Base-by-base conservation (phyloP, 306 rosid genomes). In the Lathyrus tuberosus region DNA sequence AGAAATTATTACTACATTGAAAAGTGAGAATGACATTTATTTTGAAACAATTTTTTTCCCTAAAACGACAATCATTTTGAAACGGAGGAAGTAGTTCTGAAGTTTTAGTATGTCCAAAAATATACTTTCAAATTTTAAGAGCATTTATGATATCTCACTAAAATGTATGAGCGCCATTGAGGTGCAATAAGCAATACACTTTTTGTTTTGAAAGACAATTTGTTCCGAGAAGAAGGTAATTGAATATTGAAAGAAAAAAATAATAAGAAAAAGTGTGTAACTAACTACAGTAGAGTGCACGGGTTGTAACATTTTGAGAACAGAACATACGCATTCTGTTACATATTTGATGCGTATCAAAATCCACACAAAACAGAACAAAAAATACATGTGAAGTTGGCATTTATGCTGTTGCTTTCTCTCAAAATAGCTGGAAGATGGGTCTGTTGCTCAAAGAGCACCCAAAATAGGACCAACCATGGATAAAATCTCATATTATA, bases 401-500 rank as follows among this genome's bases (percentile, higher is more conserved):
- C 81, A 62, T 33, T 81, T 81, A 84, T 72, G 73, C 62, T 71
- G 71, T 65, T 48, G 76, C 72, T 73, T 35, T 42, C 83, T 20
- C 73, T 73, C 68, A 52, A 71, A 37, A 69, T 62, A 76, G 83
- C 82, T 81, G 79, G 78, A 54, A 18, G 38, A 63, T 46, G 68
- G 87, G 79, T 56, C 74, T 66, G 57, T 71, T 48, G 9, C 63
- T 61, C 76, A 69, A 51, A 22, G 37, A 62, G 70, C 72, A 48
- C 76, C 76, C 54, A 57, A 17, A 31, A 57, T 57, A 57, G 43
- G 78, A 84, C 87, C 81, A 24, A 24, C 26, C 26, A 82, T 69
- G 52, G 71, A 31, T 8, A 49, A 49, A 17, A 17, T 49, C 24
- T 11, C 28, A 8, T 8, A 49, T 1, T 52, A 20, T 22, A 22